Evolutionary conservation across 257 asterid genomes (phyloP).

Genomic region (Prunella vulgaris): DNA sequence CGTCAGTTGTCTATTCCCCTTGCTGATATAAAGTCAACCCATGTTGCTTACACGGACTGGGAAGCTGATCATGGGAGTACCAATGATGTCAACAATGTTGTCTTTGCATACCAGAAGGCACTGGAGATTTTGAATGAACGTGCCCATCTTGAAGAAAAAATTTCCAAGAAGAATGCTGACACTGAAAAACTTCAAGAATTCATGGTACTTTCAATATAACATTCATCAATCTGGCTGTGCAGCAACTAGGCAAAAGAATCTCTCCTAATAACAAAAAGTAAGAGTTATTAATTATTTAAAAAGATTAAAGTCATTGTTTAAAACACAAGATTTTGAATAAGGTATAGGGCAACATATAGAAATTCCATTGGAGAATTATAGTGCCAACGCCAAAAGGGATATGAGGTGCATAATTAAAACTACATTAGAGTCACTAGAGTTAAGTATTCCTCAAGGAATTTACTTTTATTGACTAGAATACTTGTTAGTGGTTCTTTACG

Average conservation of each 20-base stretch:
- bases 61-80: conserved; percentile 58
- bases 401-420: neutral
- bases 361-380: neutral
- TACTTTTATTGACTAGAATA: neutral
- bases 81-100: conserved; percentile 45
- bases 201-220: conserved; percentile 41
- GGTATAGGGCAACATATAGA: conserved; percentile 10
- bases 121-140: conserved; percentile 73
- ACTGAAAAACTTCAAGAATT: conserved; percentile 61
- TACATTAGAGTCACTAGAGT: neutral
- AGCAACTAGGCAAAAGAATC: neutral
- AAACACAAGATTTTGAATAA: neutral
- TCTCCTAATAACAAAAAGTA: neutral
- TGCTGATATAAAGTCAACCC: conserved; percentile 48
- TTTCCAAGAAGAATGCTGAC: conserved; percentile 51
- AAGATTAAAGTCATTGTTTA: neutral
- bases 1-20: conserved; percentile 95
- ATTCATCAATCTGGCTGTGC: conserved; percentile 15
- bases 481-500: neutral
- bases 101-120: conserved; percentile 69
- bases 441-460: neutral
- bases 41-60: conserved; percentile 73
- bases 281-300: neutral
- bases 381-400: conserved; percentile 2
- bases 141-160: conserved; percentile 56